Conservation (phyloP, 805 yeast species). For the Jamesozyma hellenica region DNA sequence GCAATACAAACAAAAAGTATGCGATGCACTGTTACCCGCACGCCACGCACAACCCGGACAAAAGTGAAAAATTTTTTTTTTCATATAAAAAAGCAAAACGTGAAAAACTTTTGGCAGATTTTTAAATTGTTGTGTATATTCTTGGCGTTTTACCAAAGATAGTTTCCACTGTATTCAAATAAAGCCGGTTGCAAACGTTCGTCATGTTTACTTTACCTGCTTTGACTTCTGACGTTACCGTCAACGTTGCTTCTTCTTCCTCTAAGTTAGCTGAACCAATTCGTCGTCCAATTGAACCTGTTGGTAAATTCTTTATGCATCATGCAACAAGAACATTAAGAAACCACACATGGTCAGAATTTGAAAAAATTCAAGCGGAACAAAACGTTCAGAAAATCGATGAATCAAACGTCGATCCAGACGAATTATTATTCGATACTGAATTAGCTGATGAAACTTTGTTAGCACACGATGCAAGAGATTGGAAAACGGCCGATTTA, state of each 20-base stretch:
- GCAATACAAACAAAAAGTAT: no score
- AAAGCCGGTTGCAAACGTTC: no score
- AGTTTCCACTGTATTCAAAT: no score
- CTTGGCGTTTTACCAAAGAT: no score
- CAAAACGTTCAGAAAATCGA: constrained; percentile 68
- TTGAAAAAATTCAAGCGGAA: constrained; percentile 86
- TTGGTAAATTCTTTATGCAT: constrained; percentile 89
- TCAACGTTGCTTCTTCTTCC: constrained; percentile 38
- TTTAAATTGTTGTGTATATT: no score
- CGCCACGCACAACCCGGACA: no score
- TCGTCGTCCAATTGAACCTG: constrained; percentile 88
- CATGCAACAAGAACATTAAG: constrained; percentile 93
- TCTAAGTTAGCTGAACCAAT: constrained; percentile 48
- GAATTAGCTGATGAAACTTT: constrained; percentile 70
- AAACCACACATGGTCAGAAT: constrained; percentile 98
- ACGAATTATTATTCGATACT: constrained; percentile 38
- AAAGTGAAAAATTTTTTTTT: no score
- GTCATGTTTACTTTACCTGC: constrained; percentile 33
- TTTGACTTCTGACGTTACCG: constrained; percentile 46
- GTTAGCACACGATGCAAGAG: constrained; percentile 88
- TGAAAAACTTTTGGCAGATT: no score
- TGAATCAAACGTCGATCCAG: constrained; percentile 47
- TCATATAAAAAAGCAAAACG: no score
- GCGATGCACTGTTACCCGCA: no score
- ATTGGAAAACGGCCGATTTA: constrained; percentile 94